Percentiles rank a stretch among this genome's conserved stretches.
phyloP scores from a whole-genome alignment of 2,329 filamentous ascomycete species.

The Myriosclerotinia curreyana region DNA sequence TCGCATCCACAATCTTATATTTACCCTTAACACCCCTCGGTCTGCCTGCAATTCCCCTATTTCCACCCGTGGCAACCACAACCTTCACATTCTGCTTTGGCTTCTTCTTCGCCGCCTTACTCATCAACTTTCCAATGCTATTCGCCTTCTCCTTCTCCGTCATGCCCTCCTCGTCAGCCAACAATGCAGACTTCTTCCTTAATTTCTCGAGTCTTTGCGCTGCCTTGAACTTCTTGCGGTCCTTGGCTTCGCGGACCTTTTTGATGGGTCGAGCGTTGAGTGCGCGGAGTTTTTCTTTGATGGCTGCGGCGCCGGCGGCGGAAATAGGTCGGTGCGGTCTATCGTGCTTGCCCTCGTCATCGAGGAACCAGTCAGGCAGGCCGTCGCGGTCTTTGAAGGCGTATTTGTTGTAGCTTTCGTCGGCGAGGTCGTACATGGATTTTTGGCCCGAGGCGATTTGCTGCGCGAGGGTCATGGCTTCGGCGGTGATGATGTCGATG shows the following conservation, averaged over 20 bases:
- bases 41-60: constrained; percentile 80
- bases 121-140: constrained; percentile 77
- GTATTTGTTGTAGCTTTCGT: constrained; percentile 92
- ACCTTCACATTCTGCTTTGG: constrained; percentile 79
- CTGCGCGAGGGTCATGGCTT: constrained; percentile 97
- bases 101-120: constrained; percentile 81
- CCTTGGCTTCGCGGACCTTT: constrained; percentile 96
- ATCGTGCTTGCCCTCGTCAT: constrained; percentile 84
- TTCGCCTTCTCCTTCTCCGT: constrained; percentile 95
- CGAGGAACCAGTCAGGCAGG: constrained; percentile 95
- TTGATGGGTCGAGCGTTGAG: constrained; percentile 97
- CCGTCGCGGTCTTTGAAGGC: constrained; percentile 88
- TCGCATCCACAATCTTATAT: constrained; percentile 94
- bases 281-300: constrained; percentile 90
- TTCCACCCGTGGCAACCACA: constrained; percentile 81
- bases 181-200: constrained; percentile 90
- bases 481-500: constrained; percentile 98
- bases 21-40: constrained; percentile 91
- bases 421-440: constrained; percentile 73
- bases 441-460: constrained; percentile 84
- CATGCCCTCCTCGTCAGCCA: constrained; percentile 86
- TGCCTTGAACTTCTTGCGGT: constrained; percentile 94
- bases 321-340: constrained; percentile 84
- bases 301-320: constrained; percentile 83
- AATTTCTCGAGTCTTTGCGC: constrained; percentile 89